phyloP scores from a whole-genome alignment of 1,139 yeast genomes.

The Saccharomycopsis hybrid region DNA sequence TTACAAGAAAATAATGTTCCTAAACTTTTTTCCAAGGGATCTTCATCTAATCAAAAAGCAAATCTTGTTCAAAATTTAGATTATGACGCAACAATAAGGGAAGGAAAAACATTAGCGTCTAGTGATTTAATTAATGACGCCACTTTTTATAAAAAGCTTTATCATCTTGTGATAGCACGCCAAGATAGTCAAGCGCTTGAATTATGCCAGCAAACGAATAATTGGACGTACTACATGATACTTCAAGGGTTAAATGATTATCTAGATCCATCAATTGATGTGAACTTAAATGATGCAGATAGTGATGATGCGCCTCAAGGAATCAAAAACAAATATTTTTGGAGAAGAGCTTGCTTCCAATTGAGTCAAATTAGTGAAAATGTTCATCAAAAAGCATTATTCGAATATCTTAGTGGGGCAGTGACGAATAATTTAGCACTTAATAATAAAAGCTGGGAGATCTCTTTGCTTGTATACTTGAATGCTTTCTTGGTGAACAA shows the following conservation, averaged over 20 bases:
- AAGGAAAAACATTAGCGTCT: conserved; percentile 33
- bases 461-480: conserved; percentile 58
- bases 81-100: conserved; percentile 56
- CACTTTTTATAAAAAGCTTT: conserved; percentile 50
- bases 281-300: conserved; percentile 26
- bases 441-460: conserved; percentile 53
- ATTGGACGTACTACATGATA: conserved; percentile 65
- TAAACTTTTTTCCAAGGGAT: conserved; percentile 25
- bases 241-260: conserved; percentile 66
- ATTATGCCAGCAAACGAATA: conserved; percentile 64
- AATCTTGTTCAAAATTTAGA: conserved; percentile 42
- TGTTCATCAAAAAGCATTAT: conserved; percentile 65
- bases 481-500: conserved; percentile 46
- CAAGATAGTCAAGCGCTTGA: conserved; percentile 53
- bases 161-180: conserved; percentile 55
- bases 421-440: conserved; percentile 26
- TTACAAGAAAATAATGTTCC: conserved; percentile 24
- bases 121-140: conserved; percentile 41
- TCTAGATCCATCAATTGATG: conserved; percentile 58
- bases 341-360: conserved; percentile 71
- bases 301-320: conserved; percentile 44
- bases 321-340: conserved; percentile 56
- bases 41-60: conserved; percentile 20
- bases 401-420: conserved; percentile 73
- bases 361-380: conserved; percentile 43